Percentiles rank a stretch among this genome's conserved stretches.
Evolutionary conservation across 2,329 filamentous ascomycete genomes (phyloP).

Genomic region (Cadophora sp.): DNA sequence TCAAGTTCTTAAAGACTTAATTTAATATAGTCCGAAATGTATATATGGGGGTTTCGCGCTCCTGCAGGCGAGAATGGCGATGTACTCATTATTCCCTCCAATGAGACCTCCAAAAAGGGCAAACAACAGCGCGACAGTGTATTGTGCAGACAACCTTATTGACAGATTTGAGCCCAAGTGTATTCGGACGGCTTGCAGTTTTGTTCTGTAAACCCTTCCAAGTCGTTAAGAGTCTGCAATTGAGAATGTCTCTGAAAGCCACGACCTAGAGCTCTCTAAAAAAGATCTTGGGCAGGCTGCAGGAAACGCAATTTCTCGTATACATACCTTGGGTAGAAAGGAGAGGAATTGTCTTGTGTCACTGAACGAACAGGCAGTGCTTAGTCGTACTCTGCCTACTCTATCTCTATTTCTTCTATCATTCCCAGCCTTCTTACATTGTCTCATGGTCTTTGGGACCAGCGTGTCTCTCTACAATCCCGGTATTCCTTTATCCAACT

Average conservation of each 20-base stretch:
- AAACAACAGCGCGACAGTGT: background rate
- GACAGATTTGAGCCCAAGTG: background rate
- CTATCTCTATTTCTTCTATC: slow-evolving; percentile 14
- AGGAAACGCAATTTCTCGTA: background rate
- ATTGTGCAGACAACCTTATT: background rate
- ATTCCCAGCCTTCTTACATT: background rate
- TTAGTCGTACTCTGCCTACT: background rate
- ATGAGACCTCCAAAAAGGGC: background rate
- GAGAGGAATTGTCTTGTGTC: background rate
- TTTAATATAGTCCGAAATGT: too few species aligned
- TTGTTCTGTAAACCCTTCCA: background rate
- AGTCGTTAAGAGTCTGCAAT: background rate
- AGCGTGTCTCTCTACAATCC: slow-evolving; percentile 6
- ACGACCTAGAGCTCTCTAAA: background rate
- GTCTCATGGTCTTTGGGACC: background rate
- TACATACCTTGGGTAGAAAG: background rate
- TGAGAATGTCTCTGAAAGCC: background rate
- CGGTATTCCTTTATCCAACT: slow-evolving; percentile 41
- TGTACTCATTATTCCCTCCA: too few species aligned
- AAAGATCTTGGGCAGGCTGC: background rate
- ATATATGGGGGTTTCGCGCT: too few species aligned
- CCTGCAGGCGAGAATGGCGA: too few species aligned
- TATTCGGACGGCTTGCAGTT: background rate
- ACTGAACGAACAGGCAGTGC: too few species aligned
- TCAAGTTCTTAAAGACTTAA: background rate